Conservation (phyloP, 257 asterid species). For the Linderniella brevidens region DNA sequence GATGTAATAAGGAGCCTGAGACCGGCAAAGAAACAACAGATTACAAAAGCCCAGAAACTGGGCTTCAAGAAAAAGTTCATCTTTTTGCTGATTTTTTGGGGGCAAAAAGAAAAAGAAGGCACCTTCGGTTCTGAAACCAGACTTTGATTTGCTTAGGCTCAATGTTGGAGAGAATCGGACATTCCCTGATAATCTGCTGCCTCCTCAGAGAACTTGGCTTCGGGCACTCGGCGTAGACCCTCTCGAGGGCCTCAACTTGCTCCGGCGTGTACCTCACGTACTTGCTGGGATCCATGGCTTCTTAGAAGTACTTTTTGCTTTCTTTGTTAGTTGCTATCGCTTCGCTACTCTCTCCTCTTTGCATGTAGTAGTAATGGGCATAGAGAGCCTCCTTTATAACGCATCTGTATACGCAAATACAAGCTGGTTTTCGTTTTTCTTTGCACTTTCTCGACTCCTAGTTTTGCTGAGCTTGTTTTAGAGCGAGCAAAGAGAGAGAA, state of each 20-base stretch:
- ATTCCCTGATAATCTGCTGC: conserved; percentile 86
- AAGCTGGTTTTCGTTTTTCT: neutral
- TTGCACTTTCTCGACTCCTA: neutral
- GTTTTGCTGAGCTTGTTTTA: too few relatives aligned
- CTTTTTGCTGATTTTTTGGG: conserved; percentile 1
- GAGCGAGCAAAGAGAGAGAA: neutral
- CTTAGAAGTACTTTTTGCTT: conserved; percentile 6
- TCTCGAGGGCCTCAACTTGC: conserved; percentile 92
- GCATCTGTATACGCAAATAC: conserved; percentile 26
- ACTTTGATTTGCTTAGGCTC: conserved; percentile 98
- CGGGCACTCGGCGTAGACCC: conserved; percentile 85
- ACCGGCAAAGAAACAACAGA: too few relatives aligned
- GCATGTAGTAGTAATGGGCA: conserved; percentile 33
- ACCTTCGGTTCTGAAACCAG: conserved; percentile 98
- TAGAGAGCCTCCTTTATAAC: conserved; percentile 86
- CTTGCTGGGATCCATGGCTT: conserved; percentile 68
- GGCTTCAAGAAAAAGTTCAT: neutral
- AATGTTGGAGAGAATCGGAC: conserved; percentile 73
- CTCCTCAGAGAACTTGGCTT: conserved; percentile 89
- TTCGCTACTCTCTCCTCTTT: conserved; percentile 47
- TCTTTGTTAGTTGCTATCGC: conserved; percentile 29
- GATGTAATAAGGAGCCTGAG: too few relatives aligned
- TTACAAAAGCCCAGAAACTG: neutral
- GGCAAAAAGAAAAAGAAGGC: neutral
- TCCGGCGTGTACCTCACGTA: conserved; percentile 94